Conservation (phyloP, 495 filamentous ascomycete species). For the Neurospora intermedia region DNA sequence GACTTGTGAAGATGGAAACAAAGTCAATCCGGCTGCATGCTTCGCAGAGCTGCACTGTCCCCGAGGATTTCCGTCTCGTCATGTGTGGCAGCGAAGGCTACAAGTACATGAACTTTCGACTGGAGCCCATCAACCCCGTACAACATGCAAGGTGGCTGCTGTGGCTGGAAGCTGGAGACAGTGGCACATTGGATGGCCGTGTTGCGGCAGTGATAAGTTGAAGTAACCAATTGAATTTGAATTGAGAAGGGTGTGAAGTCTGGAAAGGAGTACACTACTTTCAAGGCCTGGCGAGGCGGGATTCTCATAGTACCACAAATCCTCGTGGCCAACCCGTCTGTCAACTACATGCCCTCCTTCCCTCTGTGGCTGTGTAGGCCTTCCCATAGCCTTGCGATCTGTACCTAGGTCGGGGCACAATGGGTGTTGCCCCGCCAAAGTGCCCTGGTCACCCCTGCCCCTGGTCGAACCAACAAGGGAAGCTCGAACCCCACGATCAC, state of each 20-base stretch:
- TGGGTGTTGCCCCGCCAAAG: not conserved
- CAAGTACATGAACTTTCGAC: not conserved
- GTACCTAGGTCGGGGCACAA: too few relatives aligned
- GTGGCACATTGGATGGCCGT: not conserved
- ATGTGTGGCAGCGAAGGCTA: not conserved
- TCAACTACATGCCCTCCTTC: too few relatives aligned
- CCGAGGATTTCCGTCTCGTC: not conserved
- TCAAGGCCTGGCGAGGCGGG: too few relatives aligned
- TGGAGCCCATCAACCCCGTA: not conserved
- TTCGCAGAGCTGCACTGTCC: not conserved
- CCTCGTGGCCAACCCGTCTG: too few relatives aligned
- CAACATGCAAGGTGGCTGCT: not conserved
- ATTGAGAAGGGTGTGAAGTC: too few relatives aligned
- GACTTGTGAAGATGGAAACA: not conserved
- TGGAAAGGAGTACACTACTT: too few relatives aligned
- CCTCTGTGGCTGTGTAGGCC: too few relatives aligned
- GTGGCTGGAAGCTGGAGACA: not conserved
- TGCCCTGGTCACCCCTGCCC: not conserved
- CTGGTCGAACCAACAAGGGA: not conserved
- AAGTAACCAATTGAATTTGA: not conserved
- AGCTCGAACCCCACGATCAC: not conserved
- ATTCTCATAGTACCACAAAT: too few relatives aligned
- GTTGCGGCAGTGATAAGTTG: not conserved
- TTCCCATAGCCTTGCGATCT: too few relatives aligned
- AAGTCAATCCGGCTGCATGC: not conserved